Evolutionary conservation across 208 protist species (phyloP), one percentile per base, ranked within the genome.

Genomic region (Wallacemonas sp.): DNA sequence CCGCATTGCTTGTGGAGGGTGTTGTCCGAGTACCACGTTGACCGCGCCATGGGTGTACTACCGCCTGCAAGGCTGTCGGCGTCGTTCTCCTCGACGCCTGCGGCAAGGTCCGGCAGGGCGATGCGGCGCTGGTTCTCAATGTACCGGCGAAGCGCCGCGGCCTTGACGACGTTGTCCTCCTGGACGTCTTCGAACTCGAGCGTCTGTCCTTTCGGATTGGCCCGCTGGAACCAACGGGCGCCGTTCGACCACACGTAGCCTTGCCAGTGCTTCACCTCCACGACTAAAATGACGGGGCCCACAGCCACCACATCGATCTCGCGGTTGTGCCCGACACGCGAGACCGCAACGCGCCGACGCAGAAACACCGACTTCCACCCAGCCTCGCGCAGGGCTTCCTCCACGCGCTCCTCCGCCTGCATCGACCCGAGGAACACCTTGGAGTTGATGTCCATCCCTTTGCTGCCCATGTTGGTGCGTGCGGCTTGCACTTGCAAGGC

Each of bases 191-290:
- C 90, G 65, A 94, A 96, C 76, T 96, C 81, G 19, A 94, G 49
- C 0, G 85, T 83, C 26, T 80, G 70, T 36, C 64, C 57, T 14
- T 33, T 72, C 27, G 64, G 54, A 67, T 79, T 76, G 43, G 82
- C 70, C 43, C 71, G 69, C 65, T 96, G 90, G 68, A 83, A 96
- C 90, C 90, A 96, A 24, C 80, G 76, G 9, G 72, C 70, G 2
- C 90, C 90, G 44, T 94, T 91, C 56, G 82, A 83, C 88, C 90
- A 96, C 46, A 96, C 86, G n/a, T 80, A 74, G 30, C 90, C 90
- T n/a, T 83, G 85, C 88, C 90, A 96, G 65, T 96, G 74, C 69
- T 96, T 96, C 52, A 96, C 90, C 71, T 96, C 90, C 5, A 96
- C 78, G 21, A 96, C 90, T 11, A 94, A 78, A 16, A 96, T 63